Evolutionary conservation across 768 basidiomycete species (phyloP), one percentile per base, ranked within the genome.

Genomic region (Amanita exitialis): DNA sequence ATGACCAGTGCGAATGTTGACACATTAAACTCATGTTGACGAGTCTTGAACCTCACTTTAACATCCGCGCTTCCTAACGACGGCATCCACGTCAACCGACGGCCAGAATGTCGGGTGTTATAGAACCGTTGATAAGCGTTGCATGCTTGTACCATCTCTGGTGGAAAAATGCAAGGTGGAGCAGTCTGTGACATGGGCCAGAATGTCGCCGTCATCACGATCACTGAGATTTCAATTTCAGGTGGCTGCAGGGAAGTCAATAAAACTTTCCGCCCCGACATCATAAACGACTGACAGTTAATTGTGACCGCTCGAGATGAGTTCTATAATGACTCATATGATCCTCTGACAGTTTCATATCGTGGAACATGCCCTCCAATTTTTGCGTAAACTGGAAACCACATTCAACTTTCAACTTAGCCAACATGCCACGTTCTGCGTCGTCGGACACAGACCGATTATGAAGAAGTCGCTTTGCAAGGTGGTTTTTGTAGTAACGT

Each of bases 301-400:
- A 74, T 78, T 42, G 73, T 71, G 23, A 36, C 20, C 50, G 50
- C 20, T 44, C 50, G n/a, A 92, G 65, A 62, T 78, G 69, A 8
- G 69, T 69, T 38, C 78, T 77, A 64, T 92, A 99, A 4, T 77
- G 79, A 32, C 77, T 71, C 76, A 86, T 87, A 13, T 82, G 82
- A 51, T 99, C 96, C 16, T 71, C 66, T 4, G 91, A 95, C 25
- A 94, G 64, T 59, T 82, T 89, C 82, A 99, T 93, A 62, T 98
- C 95, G 57, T 90, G 78, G 79, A 99, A 96, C 95, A 99, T 99
- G 52, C 94, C 94, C 66, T 99, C 94, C 60, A 98, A 72, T 64
- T 94, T 94, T 67, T 95, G 91, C 1, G 96, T 98, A 66, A 98
- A 99, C 62, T 95, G 91, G 59, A 84, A 86, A 6, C 95, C 95